phyloP scores from a whole-genome alignment of 345 rosid genomes.

The Hypericum perforatum region DNA sequence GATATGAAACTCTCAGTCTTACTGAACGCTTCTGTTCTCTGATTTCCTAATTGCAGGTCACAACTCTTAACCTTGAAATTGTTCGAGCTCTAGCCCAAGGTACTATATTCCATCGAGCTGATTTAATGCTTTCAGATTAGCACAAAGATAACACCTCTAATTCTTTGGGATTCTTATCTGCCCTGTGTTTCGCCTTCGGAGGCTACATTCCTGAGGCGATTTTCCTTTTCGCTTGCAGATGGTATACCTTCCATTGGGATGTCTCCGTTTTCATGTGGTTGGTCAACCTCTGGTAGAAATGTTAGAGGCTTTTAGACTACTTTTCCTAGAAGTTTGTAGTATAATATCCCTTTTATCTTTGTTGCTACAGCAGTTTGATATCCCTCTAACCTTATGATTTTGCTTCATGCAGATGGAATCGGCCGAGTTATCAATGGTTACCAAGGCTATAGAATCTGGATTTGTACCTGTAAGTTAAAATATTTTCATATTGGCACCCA shows the following conservation, averaged over 20 bases:
- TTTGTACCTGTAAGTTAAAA: conserved; percentile 61
- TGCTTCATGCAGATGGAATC: conserved; percentile 42
- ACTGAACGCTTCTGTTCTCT: not conserved
- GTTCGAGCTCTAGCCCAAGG: conserved; percentile 93
- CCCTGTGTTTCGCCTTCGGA: conserved; percentile 5
- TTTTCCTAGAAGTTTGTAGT: conserved; percentile 7
- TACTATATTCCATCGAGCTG: conserved; percentile 5
- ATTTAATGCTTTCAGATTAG: no score
- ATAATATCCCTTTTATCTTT: conserved; percentile 3
- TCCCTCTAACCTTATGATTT: conserved; percentile 16
- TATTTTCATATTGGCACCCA: not conserved
- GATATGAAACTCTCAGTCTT: not conserved
- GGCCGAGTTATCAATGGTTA: conserved; percentile 52
- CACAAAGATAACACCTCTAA: no score
- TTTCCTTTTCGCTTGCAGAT: conserved; percentile 46
- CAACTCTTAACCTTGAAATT: conserved; percentile 76
- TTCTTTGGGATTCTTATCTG: not conserved
- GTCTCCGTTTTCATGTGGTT: conserved; percentile 82
- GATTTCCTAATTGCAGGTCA: conserved; percentile 42
- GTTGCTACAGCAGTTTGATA: not conserved
- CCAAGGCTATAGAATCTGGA: conserved; percentile 63
- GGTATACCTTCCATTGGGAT: conserved; percentile 80
- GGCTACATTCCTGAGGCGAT: conserved; percentile 7
- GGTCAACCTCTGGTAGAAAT: conserved; percentile 57
- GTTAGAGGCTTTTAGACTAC: conserved; percentile 33